These are phyloP conservation scores for Talaromyces sp. DNA, from an alignment of 2,329 filamentous ascomycete species.

Conservation along the genomic window DNA sequence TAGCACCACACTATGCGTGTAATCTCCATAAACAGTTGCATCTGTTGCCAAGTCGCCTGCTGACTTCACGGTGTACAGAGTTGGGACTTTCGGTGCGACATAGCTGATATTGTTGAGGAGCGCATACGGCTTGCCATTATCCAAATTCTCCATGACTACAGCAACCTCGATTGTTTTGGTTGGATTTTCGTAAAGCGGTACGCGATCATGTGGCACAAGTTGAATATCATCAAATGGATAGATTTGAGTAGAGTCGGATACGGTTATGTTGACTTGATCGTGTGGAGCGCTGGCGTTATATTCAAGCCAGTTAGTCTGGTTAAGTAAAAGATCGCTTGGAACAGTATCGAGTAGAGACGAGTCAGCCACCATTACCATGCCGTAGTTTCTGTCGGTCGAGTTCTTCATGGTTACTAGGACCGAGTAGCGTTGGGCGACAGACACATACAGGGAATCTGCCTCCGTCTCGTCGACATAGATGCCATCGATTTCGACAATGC, in stretches of 20 bases:
- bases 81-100: slow-evolving; percentile 68
- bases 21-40: slow-evolving; percentile 60
- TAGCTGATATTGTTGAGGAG: slow-evolving; percentile 78
- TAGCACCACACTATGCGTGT: slow-evolving; percentile 53
- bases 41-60: slow-evolving; percentile 54
- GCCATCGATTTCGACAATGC: slow-evolving; percentile 70
- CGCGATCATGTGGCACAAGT: slow-evolving; percentile 66
- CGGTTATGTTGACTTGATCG: slow-evolving; percentile 19
- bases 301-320: slow-evolving; percentile 62
- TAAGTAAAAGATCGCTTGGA: slow-evolving; percentile 31
- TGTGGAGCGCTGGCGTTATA: slow-evolving; percentile 49
- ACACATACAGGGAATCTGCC: slow-evolving; percentile 62
- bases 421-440: slow-evolving; percentile 62
- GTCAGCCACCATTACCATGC: slow-evolving; percentile 56
- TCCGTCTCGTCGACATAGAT: slow-evolving; percentile 62
- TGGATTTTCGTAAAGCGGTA: slow-evolving; percentile 58
- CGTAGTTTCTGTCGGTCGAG: slow-evolving; percentile 60
- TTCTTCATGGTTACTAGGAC: slow-evolving; percentile 60
- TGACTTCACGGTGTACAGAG: slow-evolving; percentile 69
- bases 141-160: slow-evolving; percentile 67
- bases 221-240: slow-evolving; percentile 67
- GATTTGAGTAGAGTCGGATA: too few species aligned
- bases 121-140: slow-evolving; percentile 64
- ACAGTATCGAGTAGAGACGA: slow-evolving; percentile 28
- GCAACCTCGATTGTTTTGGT: slow-evolving; percentile 52